Percentiles rank a stretch among this genome's conserved stretches.
These are phyloP conservation scores for Cutaneotrichosporon sp. DNA, from an alignment of 1,284 basidiomycete genomes.

Conservation along the genomic window DNA sequence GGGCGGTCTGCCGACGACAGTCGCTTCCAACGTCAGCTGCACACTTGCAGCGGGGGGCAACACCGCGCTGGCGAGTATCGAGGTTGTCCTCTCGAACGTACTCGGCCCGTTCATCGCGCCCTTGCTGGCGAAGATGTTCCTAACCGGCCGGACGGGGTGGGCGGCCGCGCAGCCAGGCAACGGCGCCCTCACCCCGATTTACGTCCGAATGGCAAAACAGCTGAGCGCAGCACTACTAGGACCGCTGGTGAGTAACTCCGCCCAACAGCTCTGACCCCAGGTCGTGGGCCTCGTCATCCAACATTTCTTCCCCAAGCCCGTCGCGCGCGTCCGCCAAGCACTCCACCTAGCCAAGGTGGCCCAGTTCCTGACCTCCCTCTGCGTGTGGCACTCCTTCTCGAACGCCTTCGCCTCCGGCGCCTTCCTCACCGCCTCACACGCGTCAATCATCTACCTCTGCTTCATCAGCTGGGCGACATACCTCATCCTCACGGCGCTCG, in stretches of 20 bases:
- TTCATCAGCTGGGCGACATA: constrained; percentile 27
- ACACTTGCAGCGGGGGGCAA: constrained; percentile 39
- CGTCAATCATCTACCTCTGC: constrained; percentile 37
- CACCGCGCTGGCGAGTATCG: constrained; percentile 32
- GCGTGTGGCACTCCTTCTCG: constrained; percentile 28
- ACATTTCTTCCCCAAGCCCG: constrained; percentile 2
- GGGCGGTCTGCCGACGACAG: constrained; percentile 32
- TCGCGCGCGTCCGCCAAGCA: not conserved
- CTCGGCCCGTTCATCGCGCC: constrained; percentile 28
- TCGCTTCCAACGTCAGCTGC: constrained; percentile 41
- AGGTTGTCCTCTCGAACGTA: constrained; percentile 32
- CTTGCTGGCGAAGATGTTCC: constrained; percentile 13
- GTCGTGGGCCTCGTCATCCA: constrained; percentile 8
- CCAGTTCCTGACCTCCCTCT: constrained; percentile 4
- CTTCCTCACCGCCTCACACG: constrained; percentile 28
- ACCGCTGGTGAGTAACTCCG: constrained; percentile 3
- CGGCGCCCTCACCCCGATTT: constrained; percentile 5
- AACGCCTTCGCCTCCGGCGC: constrained; percentile 38
- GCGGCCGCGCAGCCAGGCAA: not conserved
- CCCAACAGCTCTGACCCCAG: constrained; percentile 1
- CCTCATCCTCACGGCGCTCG: constrained; percentile 25
- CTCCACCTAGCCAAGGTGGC: constrained; percentile 10
- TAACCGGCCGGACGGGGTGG: not conserved
- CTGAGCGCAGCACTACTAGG: constrained; percentile 8
- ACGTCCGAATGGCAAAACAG: constrained; percentile 14